These are phyloP conservation scores for Ilyonectria mors-panacis DNA, from an alignment of 2,329 filamentous ascomycete species.

Conservation along the genomic window DNA sequence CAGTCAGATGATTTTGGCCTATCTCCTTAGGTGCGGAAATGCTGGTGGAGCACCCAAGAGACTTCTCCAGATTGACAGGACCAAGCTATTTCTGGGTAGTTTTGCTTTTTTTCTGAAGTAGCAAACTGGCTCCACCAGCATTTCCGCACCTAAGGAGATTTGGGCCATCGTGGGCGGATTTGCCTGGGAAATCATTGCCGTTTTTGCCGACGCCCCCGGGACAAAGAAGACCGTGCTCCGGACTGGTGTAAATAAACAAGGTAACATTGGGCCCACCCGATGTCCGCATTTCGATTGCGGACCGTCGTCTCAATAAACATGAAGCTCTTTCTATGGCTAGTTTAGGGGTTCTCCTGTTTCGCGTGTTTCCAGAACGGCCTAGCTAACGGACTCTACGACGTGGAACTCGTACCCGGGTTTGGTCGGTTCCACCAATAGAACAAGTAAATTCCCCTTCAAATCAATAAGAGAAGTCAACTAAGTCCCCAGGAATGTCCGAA, in stretches of 20 bases:
- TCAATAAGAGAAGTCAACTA: neutral
- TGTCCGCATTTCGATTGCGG: neutral
- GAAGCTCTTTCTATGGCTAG: neutral
- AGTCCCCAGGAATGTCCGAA: neutral
- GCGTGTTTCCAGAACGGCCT: neutral
- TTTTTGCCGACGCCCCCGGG: conserved; percentile 4
- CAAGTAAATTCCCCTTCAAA: neutral
- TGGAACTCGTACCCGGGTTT: neutral
- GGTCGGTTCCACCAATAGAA: conserved; percentile 7
- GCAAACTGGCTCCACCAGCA: no score
- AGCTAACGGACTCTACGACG: neutral
- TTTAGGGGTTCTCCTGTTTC: conserved; percentile 1
- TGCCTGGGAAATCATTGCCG: conserved; percentile 8
- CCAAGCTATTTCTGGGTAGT: no score
- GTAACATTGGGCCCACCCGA: neutral
- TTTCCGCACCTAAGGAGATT: no score
- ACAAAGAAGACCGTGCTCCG: neutral
- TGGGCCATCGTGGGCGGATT: conserved; percentile 1
- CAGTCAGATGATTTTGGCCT: neutral
- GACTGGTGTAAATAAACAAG: neutral
- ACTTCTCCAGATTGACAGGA: no score
- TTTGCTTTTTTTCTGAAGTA: no score
- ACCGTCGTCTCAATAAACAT: conserved; percentile 6
- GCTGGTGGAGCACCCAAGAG: no score
- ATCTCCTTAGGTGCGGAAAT: no score